Conservation (phyloP, 306 rosid species). For the Biancaea sappan region DNA sequence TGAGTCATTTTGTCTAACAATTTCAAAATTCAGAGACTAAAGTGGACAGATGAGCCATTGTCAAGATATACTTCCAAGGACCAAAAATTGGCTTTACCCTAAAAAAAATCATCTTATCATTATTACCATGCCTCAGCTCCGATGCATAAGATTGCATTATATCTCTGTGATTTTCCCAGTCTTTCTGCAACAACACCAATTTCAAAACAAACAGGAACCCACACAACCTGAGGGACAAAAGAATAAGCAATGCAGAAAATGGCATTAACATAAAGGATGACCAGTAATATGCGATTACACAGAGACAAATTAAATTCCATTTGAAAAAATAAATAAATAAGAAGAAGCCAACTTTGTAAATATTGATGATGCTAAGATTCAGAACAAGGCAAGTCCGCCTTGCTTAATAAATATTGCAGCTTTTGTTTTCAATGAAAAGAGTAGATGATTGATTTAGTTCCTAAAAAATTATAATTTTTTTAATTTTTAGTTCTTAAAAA, state of each 20-base stretch:
- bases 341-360: neutral
- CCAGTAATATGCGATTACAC: neutral
- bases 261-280: neutral
- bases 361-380: conserved; percentile 3
- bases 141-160: conserved; percentile 82
- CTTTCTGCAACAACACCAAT: conserved; percentile 76
- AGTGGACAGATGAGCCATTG: too few relatives aligned
- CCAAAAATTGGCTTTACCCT: too few relatives aligned
- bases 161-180: conserved; percentile 74
- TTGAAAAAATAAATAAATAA: too few relatives aligned
- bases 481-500: too few relatives aligned
- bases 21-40: too few relatives aligned
- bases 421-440: neutral
- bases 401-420: conserved; percentile 6
- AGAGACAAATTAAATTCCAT: neutral
- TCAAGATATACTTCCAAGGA: too few relatives aligned
- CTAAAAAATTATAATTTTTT: too few relatives aligned
- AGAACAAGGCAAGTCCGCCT: conserved; percentile 20
- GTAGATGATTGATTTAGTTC: too few relatives aligned
- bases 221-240: conserved; percentile 66
- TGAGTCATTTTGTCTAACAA: too few relatives aligned
- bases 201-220: conserved; percentile 98
- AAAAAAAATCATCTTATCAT: neutral
- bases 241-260: neutral
- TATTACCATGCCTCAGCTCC: conserved; percentile 85